phyloP scores from a whole-genome alignment of 2,329 filamentous ascomycete genomes.

The Keithomyces neogunnii region DNA sequence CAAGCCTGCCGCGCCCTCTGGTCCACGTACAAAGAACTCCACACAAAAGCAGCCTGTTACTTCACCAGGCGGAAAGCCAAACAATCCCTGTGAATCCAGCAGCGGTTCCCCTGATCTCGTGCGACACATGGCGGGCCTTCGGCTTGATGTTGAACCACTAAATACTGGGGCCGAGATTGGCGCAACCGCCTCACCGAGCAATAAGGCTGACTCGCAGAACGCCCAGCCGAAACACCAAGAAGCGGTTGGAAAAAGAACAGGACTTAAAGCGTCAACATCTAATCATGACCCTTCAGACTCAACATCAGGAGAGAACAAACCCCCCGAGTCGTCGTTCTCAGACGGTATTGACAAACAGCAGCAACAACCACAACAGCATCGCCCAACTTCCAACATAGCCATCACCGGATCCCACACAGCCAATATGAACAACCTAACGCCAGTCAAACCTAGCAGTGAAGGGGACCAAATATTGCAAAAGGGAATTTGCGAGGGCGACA shows the following conservation, averaged over 20 bases:
- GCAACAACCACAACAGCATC: constrained; percentile 1
- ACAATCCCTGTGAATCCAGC: neutral
- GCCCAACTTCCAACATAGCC: neutral
- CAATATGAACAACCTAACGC: neutral
- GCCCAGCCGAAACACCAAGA: constrained; percentile 11
- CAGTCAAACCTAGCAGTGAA: neutral
- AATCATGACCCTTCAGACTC: neutral
- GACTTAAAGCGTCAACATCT: neutral
- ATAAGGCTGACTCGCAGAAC: constrained; percentile 9
- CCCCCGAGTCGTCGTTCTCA: neutral
- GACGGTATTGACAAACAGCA: neutral
- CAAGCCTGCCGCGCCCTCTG: constrained; percentile 4
- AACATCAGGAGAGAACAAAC: neutral
- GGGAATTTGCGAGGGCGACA: constrained; percentile 72
- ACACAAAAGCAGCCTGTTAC: neutral
- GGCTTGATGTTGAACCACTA: constrained; percentile 19
- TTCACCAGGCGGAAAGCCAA: neutral
- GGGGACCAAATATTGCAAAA: constrained; percentile 27
- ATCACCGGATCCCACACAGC: too few relatives aligned
- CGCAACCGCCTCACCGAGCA: neutral
- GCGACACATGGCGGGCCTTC: constrained; percentile 22
- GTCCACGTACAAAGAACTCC: constrained; percentile 2
- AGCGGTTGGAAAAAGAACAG: constrained; percentile 5
- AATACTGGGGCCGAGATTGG: constrained; percentile 8
- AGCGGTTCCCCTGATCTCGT: constrained; percentile 19